phyloP scores from a whole-genome alignment of 305 asterid species.

The Fraxinus xanthoxyloides region DNA sequence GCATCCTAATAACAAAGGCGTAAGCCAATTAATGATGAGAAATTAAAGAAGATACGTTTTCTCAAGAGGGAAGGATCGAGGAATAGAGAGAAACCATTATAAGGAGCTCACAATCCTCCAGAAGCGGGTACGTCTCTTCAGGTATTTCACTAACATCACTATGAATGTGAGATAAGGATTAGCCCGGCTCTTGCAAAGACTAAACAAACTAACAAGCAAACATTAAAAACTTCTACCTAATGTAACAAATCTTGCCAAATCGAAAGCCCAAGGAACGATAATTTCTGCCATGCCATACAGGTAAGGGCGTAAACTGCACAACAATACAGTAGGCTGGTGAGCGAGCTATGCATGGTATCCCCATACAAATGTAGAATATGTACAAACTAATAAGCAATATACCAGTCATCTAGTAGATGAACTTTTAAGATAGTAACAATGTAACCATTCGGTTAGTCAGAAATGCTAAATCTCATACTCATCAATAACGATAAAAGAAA shows the following conservation, averaged over 20 bases:
- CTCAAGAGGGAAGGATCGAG: conserved; percentile 1
- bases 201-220: background rate
- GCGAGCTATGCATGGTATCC: background rate
- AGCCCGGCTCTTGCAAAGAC: conserved; percentile 5
- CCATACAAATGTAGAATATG: background rate
- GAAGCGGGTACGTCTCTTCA: conserved; percentile 75
- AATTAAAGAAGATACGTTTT: background rate
- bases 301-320: conserved; percentile 80
- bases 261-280: conserved; percentile 94
- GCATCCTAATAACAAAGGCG: conserved; percentile 58
- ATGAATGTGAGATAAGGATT: conserved; percentile 28
- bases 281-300: conserved; percentile 91
- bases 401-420: background rate
- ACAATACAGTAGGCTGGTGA: conserved; percentile 2
- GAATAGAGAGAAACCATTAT: conserved; percentile 50
- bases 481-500: background rate
- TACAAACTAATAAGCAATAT: background rate
- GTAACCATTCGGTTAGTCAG: background rate
- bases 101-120: conserved; percentile 68
- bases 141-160: conserved; percentile 92
- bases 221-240: conserved; percentile 48
- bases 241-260: conserved; percentile 83
- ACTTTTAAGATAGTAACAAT: background rate
- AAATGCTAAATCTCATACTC: background rate
- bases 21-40: conserved; percentile 2